phyloP scores from a whole-genome alignment of 129 eudicot genomes.

The Ambrosia artemisiifolia region DNA sequence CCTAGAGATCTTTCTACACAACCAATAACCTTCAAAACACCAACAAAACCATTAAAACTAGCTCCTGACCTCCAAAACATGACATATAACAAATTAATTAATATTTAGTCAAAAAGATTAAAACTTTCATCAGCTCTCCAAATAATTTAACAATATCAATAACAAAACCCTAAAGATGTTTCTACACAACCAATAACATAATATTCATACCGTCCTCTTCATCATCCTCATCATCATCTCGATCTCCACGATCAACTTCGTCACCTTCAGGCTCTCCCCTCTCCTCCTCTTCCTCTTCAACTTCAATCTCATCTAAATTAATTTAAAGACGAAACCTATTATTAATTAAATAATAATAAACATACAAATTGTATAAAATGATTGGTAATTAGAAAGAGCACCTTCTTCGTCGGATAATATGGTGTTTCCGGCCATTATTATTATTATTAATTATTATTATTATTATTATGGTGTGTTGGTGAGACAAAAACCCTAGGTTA shows the following conservation, averaged over 20 bases:
- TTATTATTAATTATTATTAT: too few relatives aligned
- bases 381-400: neutral
- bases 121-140: neutral
- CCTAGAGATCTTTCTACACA: neutral
- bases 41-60: too few relatives aligned
- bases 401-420: conserved; percentile 85
- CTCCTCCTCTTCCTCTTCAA: conserved; percentile 62
- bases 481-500: conserved; percentile 21
- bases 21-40: too few relatives aligned
- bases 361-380: neutral
- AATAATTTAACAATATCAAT: neutral
- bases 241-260: conserved; percentile 41
- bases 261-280: conserved; percentile 54
- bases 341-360: neutral
- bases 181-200: neutral
- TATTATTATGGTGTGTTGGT: neutral
- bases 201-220: conserved; percentile 69
- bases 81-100: too few relatives aligned
- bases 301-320: conserved; percentile 56
- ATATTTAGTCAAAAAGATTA: too few relatives aligned
- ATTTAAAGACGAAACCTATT: too few relatives aligned
- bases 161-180: conserved; percentile 1
- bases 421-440: conserved; percentile 56
- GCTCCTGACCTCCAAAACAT: too few relatives aligned
- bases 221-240: conserved; percentile 63